Base-by-base conservation (phyloP, 2,329 filamentous ascomycete genomes). In the Talaromyces sp. region DNA sequence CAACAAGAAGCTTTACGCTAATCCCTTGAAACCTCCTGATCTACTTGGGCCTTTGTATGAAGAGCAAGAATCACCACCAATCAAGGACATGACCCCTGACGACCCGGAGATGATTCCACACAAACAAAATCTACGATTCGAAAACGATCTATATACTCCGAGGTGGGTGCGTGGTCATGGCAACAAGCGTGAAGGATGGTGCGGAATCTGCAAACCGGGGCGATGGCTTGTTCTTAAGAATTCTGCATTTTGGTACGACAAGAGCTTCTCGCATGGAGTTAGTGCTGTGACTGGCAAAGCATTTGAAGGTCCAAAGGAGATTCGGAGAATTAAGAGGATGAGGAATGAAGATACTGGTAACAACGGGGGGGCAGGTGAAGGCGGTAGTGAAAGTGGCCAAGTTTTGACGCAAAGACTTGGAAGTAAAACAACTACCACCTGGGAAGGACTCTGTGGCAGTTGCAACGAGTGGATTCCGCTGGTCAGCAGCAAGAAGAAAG, bases 181-280 rank as follows among this genome's bases (percentile, higher is more conserved):
- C 31, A 93, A 93, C 78, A 93, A 93, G 81, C 88, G 92, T 48
- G 91, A 94, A 76, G 92, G 92, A 3, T 96, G 92, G 91, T 96
- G 92, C 72, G 91, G 91, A 24, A 90, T 94, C 70, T 96, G 92
- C 82, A 93, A 93, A 75, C 90, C 91, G 2, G 91, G 91, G 2
- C 84, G 91, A 59, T 96, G 92, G 92, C 85, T 94, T 62, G 91
- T 93, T 16, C 82, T 96, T 66, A 96, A 95, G 81, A 95, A 96
- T 79, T 93, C 90, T 63, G 92, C 92, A 7, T 96, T 92, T 76
- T 96, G 92, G 92, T 96, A 96, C 77, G 92, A 96, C 81, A 94
- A 95, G 82, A 91, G 89, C 65, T 96, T 95, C 76, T 92, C 90
- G 2, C 92, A 96, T 73, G 92, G 92, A 59, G 92, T 96, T 75